phyloP scores from a whole-genome alignment of 2,329 filamentous ascomycete genomes.

The Didymella keratinophila region DNA sequence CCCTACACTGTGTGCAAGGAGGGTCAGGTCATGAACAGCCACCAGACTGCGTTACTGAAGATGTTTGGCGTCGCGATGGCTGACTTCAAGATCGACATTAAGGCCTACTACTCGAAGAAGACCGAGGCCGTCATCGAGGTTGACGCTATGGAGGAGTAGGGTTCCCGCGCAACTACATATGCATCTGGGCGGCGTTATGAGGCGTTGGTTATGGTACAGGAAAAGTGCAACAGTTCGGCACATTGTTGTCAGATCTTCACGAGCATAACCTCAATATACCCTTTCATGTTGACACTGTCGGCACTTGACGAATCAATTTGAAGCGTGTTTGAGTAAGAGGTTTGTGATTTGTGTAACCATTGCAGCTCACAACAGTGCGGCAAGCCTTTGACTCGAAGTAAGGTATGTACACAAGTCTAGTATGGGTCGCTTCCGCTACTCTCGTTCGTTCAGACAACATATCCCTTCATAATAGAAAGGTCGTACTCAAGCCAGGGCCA shows the following conservation, averaged over 20 bases:
- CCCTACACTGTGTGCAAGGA: slow-evolving; percentile 82
- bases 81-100: slow-evolving; percentile 84
- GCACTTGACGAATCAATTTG: not conserved
- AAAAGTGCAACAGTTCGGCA: slow-evolving; percentile 27
- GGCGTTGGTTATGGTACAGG: slow-evolving; percentile 30
- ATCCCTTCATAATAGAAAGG: not conserved
- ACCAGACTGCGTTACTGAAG: slow-evolving; percentile 93
- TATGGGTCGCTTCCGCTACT: not conserved
- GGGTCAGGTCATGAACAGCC: slow-evolving; percentile 84
- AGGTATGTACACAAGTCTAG: not conserved
- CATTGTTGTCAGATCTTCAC: slow-evolving; percentile 22
- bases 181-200: slow-evolving; percentile 38
- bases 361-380: not conserved
- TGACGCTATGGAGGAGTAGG: slow-evolving; percentile 55
- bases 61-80: slow-evolving; percentile 89
- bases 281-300: slow-evolving; percentile 22
- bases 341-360: not conserved
- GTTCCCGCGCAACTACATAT: slow-evolving; percentile 9
- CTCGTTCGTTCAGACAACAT: not conserved
- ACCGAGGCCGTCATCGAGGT: slow-evolving; percentile 60
- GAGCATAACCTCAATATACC: slow-evolving; percentile 39
- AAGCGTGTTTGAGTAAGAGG: not conserved
- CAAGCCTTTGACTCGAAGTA: not conserved
- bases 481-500: slow-evolving; percentile 24
- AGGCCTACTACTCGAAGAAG: slow-evolving; percentile 64